These are phyloP conservation scores for Nannochloris sp. DNA, from an alignment of 139 green algal genomes.

Conservation along the genomic window DNA sequence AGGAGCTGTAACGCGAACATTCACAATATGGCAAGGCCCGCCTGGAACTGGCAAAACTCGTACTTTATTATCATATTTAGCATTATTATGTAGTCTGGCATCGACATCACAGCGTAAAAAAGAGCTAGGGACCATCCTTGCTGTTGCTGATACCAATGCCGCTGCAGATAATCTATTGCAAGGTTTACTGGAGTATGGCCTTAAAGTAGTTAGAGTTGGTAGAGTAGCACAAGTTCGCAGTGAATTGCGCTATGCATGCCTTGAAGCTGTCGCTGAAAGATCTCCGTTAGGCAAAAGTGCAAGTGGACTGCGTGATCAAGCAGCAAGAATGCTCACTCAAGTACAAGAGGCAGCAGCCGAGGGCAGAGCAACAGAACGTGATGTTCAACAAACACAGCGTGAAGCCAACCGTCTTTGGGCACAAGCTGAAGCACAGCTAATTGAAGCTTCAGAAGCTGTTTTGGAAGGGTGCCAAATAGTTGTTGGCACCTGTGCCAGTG, in stretches of 20 bases:
- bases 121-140: slow-evolving; percentile 43
- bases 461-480: slow-evolving; percentile 54
- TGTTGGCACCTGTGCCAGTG: slow-evolving; percentile 47
- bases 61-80: slow-evolving; percentile 66
- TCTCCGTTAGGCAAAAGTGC: slow-evolving; percentile 32
- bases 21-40: slow-evolving; percentile 69
- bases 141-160: slow-evolving; percentile 70
- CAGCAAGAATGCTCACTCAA: not conserved
- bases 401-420: slow-evolving; percentile 6
- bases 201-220: slow-evolving; percentile 72
- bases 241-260: slow-evolving; percentile 36
- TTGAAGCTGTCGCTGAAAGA: slow-evolving; percentile 53
- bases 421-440: slow-evolving; percentile 20
- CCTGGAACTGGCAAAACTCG: slow-evolving; percentile 81
- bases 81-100: slow-evolving; percentile 29
- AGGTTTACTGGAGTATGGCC: slow-evolving; percentile 46
- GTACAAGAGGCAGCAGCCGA: not conserved
- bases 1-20: slow-evolving; percentile 40
- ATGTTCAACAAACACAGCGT: not conserved
- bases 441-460: slow-evolving; percentile 23
- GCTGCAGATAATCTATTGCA: slow-evolving; percentile 89
- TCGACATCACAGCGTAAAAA: not conserved
- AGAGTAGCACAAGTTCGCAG: slow-evolving; percentile 29
- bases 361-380: not conserved
- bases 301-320: slow-evolving; percentile 18